phyloP scores from a whole-genome alignment of 495 filamentous ascomycete species.

The Lichina pygmaea region DNA sequence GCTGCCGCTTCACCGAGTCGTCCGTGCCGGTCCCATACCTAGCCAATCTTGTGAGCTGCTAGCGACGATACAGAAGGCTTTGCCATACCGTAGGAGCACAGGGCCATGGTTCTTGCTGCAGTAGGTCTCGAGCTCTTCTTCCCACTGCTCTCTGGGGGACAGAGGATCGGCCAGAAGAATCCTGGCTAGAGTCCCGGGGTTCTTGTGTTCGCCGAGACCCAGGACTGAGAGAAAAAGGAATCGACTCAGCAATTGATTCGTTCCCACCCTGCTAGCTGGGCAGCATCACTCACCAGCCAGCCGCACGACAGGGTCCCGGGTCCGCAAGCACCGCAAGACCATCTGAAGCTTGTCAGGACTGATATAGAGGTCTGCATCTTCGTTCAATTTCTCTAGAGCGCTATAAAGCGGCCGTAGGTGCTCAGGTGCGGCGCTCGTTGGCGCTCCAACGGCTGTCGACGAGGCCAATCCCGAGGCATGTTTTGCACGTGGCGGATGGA shows the following conservation, averaged over 20 bases:
- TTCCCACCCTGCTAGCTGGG: neutral
- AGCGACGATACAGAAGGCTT: too few relatives aligned
- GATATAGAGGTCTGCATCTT: neutral
- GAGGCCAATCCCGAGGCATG: neutral
- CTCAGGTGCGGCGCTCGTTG: neutral
- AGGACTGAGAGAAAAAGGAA: constrained; percentile 15
- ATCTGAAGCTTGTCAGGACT: neutral
- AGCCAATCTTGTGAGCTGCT: constrained; percentile 1
- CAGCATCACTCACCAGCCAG: neutral
- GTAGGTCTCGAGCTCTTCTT: constrained; percentile 15
- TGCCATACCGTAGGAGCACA: constrained; percentile 27
- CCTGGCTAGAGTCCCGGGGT: constrained; percentile 33
- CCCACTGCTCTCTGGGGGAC: constrained; percentile 39
- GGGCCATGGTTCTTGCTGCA: too few relatives aligned
- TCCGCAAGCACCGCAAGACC: constrained; percentile 1
- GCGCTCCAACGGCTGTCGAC: neutral
- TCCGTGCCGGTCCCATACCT: constrained; percentile 19
- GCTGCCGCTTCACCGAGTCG: constrained; percentile 4
- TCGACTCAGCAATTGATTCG: neutral
- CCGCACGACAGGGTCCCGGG: neutral
- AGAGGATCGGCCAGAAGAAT: constrained; percentile 59
- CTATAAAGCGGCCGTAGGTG: neutral
- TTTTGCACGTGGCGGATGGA: neutral
- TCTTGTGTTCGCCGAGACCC: constrained; percentile 18
- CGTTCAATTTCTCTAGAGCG: neutral